Evolutionary conservation across 139 green algal genomes (phyloP).

Genomic region (Haematococcus lacustris): DNA sequence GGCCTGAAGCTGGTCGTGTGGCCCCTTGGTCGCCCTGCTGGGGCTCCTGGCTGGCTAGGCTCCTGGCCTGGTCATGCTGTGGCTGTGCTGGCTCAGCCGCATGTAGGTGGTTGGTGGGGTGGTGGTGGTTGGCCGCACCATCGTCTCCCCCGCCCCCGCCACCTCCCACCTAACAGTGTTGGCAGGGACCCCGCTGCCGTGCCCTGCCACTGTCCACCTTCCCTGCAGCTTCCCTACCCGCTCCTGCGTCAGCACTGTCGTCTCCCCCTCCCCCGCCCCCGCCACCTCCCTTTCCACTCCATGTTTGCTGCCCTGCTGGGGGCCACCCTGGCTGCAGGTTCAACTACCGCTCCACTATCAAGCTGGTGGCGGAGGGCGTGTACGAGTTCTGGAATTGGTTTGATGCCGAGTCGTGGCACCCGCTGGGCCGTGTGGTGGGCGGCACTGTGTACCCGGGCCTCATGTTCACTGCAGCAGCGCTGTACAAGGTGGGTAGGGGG

Average conservation of each 20-base stretch:
- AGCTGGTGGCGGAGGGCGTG: slow-evolving; percentile 32
- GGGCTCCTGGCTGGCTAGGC: no score
- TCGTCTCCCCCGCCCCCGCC: no score
- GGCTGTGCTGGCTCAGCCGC: no score
- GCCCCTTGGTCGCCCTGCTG: no score
- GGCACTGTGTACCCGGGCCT: slow-evolving; percentile 71
- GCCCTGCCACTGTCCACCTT: neutral
- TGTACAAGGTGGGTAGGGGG: slow-evolving; percentile 17
- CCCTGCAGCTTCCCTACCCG: neutral
- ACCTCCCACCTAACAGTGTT: neutral
- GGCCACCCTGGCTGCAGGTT: no score
- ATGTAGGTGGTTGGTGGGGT: no score
- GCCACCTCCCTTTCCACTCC: neutral
- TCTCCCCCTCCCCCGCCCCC: neutral
- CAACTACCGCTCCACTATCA: slow-evolving; percentile 66
- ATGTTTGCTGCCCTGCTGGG: no score
- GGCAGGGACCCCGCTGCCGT: neutral
- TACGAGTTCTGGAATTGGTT: slow-evolving; percentile 72
- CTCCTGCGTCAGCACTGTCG: neutral
- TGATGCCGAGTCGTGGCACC: slow-evolving; percentile 65
- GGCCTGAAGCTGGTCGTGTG: no score
- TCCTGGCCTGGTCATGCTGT: no score
- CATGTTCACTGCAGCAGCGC: slow-evolving; percentile 49
- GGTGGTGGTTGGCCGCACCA: no score
- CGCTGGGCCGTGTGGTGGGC: slow-evolving; percentile 67